phyloP scores from a whole-genome alignment of 2,329 filamentous ascomycete species.

The Diaporthe longicolla region DNA sequence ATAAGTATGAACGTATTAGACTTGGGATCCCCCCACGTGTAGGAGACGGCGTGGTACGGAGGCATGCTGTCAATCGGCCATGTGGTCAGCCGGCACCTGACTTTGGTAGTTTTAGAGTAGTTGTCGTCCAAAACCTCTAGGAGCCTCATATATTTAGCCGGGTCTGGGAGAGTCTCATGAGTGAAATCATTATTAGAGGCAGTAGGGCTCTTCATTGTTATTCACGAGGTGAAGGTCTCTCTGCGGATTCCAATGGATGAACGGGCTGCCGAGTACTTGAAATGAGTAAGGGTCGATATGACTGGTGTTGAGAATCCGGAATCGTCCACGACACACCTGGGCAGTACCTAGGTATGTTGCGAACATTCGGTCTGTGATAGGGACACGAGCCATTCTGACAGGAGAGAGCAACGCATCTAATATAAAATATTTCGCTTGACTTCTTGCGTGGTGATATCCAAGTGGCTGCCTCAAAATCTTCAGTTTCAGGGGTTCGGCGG shows the following conservation, averaged over 20 bases:
- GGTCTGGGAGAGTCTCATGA: neutral
- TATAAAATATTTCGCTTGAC: neutral
- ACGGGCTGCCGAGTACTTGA: neutral
- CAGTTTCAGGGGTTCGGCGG: neutral
- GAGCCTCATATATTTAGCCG: neutral
- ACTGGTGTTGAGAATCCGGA: neutral
- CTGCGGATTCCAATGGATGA: neutral
- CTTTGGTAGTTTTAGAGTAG: neutral
- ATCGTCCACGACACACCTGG: neutral
- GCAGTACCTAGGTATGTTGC: neutral
- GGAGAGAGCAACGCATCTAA: neutral
- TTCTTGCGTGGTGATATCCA: neutral
- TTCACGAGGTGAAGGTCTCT: neutral
- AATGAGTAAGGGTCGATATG: neutral
- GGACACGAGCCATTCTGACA: neutral
- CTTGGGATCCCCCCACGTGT: conserved; percentile 25
- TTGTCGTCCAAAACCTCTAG: neutral
- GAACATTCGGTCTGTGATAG: neutral
- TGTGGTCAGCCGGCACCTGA: conserved; percentile 3
- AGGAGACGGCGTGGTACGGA: conserved; percentile 23
- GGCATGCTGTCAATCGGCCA: conserved; percentile 6
- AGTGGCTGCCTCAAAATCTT: neutral
- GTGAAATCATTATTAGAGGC: neutral
- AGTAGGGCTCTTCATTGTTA: neutral
- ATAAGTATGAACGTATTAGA: neutral